Base-by-base conservation (phyloP, 139 green algal species). In the Picochlorum sp. region DNA sequence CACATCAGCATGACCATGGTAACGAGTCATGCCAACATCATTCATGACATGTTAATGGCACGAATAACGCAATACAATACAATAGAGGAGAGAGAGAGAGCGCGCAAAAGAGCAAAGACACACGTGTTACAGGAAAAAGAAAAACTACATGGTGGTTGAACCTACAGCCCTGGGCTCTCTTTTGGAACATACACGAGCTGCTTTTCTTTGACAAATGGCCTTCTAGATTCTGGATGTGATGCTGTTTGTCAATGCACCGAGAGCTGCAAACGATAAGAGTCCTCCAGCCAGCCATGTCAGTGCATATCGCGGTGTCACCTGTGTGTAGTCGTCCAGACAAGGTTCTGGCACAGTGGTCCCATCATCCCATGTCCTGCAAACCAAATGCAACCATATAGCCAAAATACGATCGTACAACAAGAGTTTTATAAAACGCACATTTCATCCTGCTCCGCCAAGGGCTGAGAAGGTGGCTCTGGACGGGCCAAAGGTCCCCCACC, bases 391-490 rank as follows among this genome's bases (percentile, higher is more conserved):
- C 14, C 55, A 38, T 23, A 57, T 30, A 26, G 15, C 13, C 4
- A 26, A 11, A 0, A 26, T 0, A 26, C 34, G 3, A 26, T 5
- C 50, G 10, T 37, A 6, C 0, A 52, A 52, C 37, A 10, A 14
- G 10, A 64, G 4, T 6, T 0, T 28, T 38, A 65, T 51, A 11
- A 18, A 26, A 64, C 70, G 66, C 54, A 77, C 61, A 89, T 67
- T 68, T 89, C 82, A 55, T 89, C 79, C 44, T 84, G 47, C 67
- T 89, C 82, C 13, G 76, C 63, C 7, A 89, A 68, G 59, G 73
- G 51, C 26, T 76, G 61, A 9, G 20, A 65, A 15, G 69, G 68
- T 21, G 77, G 61, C 44, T 52, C 65, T 8, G 65, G 63, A 15
- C 76, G 54, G 15, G 61, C 69, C 13, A 83, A 47, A 9, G 77